These are phyloP conservation scores for Peniophora sp. DNA, from an alignment of 1,284 basidiomycete species.

Conservation along the genomic window DNA sequence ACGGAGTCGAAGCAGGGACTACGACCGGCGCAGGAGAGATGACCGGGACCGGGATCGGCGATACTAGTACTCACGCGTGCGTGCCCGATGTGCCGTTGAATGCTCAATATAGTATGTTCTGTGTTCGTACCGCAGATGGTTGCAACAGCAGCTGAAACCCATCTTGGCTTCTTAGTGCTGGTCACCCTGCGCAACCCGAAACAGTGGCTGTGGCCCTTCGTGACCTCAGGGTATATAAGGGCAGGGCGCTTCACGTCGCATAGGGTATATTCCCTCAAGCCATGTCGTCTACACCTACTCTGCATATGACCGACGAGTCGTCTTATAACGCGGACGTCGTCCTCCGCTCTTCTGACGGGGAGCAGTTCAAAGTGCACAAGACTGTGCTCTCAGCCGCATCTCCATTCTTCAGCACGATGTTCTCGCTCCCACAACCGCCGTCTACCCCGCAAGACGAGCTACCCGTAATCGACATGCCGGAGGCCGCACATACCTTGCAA, in stretches of 20 bases:
- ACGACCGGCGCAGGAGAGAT: constrained; percentile 13
- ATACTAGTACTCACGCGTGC: constrained; percentile 3
- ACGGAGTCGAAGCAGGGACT: constrained; percentile 14
- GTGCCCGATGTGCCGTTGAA: background rate
- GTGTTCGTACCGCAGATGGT: no score
- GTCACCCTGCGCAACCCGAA: no score
- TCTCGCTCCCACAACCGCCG: constrained; percentile 50
- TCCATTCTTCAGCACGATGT: constrained; percentile 62
- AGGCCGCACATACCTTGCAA: constrained; percentile 35
- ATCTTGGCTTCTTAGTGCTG: no score
- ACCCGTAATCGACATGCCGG: constrained; percentile 51
- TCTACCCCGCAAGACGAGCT: constrained; percentile 10
- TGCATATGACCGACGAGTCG: no score
- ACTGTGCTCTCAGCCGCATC: constrained; percentile 55
- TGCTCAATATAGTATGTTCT: background rate
- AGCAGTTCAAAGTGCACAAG: constrained; percentile 54
- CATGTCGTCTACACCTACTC: no score
- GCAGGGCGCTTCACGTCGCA: no score
- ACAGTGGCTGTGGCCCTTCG: no score
- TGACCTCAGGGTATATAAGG: no score
- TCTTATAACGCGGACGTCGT: constrained; percentile 43
- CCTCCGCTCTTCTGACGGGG: constrained; percentile 32
- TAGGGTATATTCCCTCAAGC: no score
- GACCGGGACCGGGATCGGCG: constrained; percentile 17
- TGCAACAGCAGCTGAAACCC: no score